phyloP scores from a whole-genome alignment of 2,329 filamentous ascomycete species.

The Fusarium humuli region DNA sequence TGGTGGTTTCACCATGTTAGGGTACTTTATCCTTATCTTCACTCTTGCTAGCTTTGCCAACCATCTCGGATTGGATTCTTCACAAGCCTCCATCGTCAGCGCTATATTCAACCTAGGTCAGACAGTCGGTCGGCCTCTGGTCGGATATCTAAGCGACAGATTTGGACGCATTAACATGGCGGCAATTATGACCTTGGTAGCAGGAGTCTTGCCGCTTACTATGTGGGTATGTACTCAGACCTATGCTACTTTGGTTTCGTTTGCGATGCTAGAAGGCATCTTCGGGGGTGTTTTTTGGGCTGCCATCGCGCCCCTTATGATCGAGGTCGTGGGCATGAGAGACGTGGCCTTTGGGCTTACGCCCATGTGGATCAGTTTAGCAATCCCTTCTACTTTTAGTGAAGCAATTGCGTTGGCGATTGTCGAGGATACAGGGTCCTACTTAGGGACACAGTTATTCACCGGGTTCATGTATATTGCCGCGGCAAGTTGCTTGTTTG shows the following conservation, averaged over 20 bases:
- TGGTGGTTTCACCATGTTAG: slow-evolving; percentile 77
- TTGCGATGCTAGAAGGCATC: slow-evolving; percentile 75
- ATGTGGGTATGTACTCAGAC: slow-evolving; percentile 76
- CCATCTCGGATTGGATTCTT: slow-evolving; percentile 72
- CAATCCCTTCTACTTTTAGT: slow-evolving; percentile 76
- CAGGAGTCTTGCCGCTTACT: slow-evolving; percentile 73
- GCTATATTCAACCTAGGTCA: slow-evolving; percentile 76
- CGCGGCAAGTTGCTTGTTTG: slow-evolving; percentile 53
- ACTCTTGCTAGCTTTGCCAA: slow-evolving; percentile 79
- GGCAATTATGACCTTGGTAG: slow-evolving; percentile 70
- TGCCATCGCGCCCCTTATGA: slow-evolving; percentile 74
- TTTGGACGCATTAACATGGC: slow-evolving; percentile 81
- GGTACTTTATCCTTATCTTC: slow-evolving; percentile 80
- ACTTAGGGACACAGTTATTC: slow-evolving; percentile 68
- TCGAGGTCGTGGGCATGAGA: slow-evolving; percentile 78
- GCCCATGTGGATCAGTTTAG: slow-evolving; percentile 78
- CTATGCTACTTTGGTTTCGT: slow-evolving; percentile 77
- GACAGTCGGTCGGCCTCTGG: slow-evolving; percentile 75
- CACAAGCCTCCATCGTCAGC: slow-evolving; percentile 77
- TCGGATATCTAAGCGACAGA: slow-evolving; percentile 77
- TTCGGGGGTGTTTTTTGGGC: slow-evolving; percentile 79
- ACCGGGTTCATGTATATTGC: slow-evolving; percentile 70
- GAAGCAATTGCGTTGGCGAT: slow-evolving; percentile 73
- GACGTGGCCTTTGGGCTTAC: slow-evolving; percentile 75
- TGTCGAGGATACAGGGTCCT: slow-evolving; percentile 56